Evolutionary conservation across 1,139 yeast species (phyloP).

Genomic region (Hyphopichia buzzinii): DNA sequence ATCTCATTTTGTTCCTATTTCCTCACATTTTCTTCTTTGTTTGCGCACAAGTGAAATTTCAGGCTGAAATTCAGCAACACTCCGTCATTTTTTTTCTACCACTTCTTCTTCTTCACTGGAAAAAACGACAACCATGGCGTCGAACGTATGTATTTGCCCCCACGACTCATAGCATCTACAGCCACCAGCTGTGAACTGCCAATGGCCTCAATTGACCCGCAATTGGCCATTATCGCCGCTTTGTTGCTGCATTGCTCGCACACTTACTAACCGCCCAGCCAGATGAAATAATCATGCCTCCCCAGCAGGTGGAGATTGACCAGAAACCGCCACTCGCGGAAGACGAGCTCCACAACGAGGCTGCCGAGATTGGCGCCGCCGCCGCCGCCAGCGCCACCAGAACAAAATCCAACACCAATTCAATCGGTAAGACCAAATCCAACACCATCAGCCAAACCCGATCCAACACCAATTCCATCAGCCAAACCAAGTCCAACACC

Average conservation of each 20-base stretch:
- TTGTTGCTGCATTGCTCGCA: no score
- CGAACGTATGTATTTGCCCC: conserved; percentile 5
- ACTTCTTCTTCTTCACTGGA: conserved; percentile 1
- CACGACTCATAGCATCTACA: not conserved
- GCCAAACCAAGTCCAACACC: conserved; percentile 6
- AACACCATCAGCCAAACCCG: not conserved
- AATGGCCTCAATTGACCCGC: not conserved
- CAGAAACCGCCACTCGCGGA: conserved; percentile 6
- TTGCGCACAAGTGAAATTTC: conserved; percentile 2
- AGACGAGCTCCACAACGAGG: conserved; percentile 2
- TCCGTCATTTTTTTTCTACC: not conserved
- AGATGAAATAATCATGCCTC: conserved; percentile 23
- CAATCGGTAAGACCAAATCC: not conserved
- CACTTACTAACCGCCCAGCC: conserved; percentile 21
- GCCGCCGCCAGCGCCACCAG: conserved; percentile 1
- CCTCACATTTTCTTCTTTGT: not conserved
- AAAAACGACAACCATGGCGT: conserved; percentile 5
- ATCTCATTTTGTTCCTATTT: not conserved
- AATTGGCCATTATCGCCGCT: no score
- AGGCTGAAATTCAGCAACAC: conserved; percentile 1
- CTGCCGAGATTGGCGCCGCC: conserved; percentile 8
- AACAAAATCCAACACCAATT: conserved; percentile 6
- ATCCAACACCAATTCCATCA: not conserved
- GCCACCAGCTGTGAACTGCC: not conserved
- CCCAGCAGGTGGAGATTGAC: conserved; percentile 19